Base-by-base conservation (phyloP, 129 eudicot species). In the Dittrichia graveolens region DNA sequence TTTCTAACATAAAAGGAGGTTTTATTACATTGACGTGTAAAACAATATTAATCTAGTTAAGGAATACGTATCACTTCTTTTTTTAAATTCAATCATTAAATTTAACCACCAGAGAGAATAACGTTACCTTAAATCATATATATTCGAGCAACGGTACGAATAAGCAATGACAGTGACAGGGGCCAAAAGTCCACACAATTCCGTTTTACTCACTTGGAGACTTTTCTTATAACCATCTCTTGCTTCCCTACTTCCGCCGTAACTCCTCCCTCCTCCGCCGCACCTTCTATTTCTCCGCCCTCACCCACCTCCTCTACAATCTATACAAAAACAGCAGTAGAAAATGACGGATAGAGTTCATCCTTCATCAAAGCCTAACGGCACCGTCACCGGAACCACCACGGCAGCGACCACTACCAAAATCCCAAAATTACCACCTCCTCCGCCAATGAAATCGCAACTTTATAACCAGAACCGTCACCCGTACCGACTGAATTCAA, bases 301-400 rank as follows among this genome's bases (percentile, higher is more conserved):
- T 24, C 31, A 24, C 16, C 41, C 7, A 10, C 24, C 42, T 2
- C 48, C 74, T 16, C 64, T 52, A 14, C 61, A 9, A 0, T 2
- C 7, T 61, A 3, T 6, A 2, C 46, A 61, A 12, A 18, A 44
- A 7, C 64, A 1, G 1, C 37, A 3, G 6, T 46, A 42, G 58
- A 65, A 39, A 57, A 91, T 91, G 97, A 81, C 92, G 0, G 97
- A 91, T 8, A 88, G 87, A 79, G 87, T 91, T 12, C 63, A 91
- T 76, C 97, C 97, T 5, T 45, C 96, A 18, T 69, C 87, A 12
- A 88, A 83, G 63, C 90, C 91, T 9, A 91, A 83, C 60, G 80
- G 72, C 86, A 37, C 77, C 57, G 4, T 67, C 71, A 19, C 45
- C 82, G 58, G 45, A 69, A 42, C 54, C 61, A 38, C 79, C 77